Evolutionary conservation across 352 stramenopile species (phyloP).

Genomic region (Globisporangium spiculum): DNA sequence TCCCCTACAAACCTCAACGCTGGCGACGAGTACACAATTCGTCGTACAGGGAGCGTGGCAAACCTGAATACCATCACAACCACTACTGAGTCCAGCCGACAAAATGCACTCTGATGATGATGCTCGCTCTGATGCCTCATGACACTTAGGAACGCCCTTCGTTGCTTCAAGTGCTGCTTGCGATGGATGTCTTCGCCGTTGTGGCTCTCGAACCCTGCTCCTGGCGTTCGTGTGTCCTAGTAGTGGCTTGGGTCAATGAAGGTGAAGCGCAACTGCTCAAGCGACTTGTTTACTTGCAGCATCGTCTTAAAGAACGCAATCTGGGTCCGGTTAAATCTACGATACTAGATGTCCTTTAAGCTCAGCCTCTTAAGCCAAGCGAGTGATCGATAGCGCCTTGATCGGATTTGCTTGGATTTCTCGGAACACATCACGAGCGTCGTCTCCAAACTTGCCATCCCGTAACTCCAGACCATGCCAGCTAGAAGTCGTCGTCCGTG

Average conservation of each 20-base stretch:
- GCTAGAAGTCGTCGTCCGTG: too few relatives aligned
- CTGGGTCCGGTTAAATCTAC: too few relatives aligned
- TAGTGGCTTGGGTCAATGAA: neutral
- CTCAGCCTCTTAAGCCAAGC: neutral
- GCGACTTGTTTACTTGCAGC: neutral
- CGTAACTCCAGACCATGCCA: too few relatives aligned
- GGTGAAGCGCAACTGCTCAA: neutral
- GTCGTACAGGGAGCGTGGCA: neutral
- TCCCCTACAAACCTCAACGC: too few relatives aligned
- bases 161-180: neutral
- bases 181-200: constrained; percentile 74
- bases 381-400: too few relatives aligned
- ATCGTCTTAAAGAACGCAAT: neutral
- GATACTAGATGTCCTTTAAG: neutral
- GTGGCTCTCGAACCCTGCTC: constrained; percentile 23
- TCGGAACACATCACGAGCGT: too few relatives aligned
- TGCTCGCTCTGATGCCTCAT: constrained; percentile 50
- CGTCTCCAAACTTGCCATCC: too few relatives aligned
- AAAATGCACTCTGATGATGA: constrained; percentile 81
- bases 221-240: neutral
- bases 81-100: neutral
- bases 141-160: neutral
- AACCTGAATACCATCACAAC: neutral
- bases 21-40: too few relatives aligned
- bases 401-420: too few relatives aligned